Conservation (phyloP, 2,329 filamentous ascomycete genomes). For the Ilyonectria sp. region DNA sequence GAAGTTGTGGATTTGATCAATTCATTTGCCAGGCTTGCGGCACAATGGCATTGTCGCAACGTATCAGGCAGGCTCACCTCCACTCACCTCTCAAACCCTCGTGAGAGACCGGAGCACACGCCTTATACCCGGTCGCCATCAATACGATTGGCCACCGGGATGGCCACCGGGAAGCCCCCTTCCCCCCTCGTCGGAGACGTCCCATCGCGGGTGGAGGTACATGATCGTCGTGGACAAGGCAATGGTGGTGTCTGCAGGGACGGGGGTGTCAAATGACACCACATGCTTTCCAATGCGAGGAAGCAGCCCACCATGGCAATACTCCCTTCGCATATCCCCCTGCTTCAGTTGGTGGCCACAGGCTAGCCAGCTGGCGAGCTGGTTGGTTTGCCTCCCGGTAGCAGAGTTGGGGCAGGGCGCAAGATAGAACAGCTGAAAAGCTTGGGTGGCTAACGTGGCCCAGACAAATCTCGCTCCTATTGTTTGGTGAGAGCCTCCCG, state of each 20-base stretch:
- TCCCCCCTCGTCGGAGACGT: slow-evolving; percentile 21
- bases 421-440: neutral
- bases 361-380: neutral
- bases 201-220: slow-evolving; percentile 24
- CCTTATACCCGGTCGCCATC: neutral
- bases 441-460: neutral
- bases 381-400: slow-evolving; percentile 8
- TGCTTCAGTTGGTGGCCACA: slow-evolving; percentile 9
- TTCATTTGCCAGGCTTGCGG: neutral
- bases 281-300: slow-evolving; percentile 23
- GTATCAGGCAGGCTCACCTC: neutral
- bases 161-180: neutral
- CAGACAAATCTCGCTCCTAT: neutral
- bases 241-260: slow-evolving; percentile 33
- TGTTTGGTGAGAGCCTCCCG: slow-evolving; percentile 11
- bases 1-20: neutral
- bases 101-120: neutral
- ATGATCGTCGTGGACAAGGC: slow-evolving; percentile 19
- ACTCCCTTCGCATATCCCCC: slow-evolving; percentile 8
- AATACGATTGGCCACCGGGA: slow-evolving; percentile 17
- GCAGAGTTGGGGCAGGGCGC: neutral
- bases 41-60: slow-evolving; percentile 1
- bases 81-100: slow-evolving; percentile 13
- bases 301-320: slow-evolving; percentile 36
- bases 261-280: slow-evolving; percentile 39